Evolutionary conservation across 139 green algal species (phyloP).

Genomic region (Micromonas commoda): DNA sequence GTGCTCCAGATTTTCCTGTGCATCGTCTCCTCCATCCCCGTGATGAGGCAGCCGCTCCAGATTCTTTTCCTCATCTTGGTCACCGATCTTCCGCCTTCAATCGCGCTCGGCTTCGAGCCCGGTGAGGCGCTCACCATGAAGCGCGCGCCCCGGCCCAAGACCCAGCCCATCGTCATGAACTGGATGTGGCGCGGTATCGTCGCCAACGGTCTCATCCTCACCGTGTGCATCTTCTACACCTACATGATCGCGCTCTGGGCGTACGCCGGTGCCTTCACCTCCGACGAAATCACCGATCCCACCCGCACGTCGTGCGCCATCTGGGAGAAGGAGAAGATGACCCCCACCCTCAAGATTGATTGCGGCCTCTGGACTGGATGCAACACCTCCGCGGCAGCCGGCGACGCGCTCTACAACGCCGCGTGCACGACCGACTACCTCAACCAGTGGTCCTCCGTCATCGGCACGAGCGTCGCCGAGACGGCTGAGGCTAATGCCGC

Average conservation of each 20-base stretch:
- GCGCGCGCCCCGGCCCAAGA: constrained; percentile 20
- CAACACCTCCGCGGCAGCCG: no score
- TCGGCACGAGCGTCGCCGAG: no score
- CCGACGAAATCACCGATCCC: neutral
- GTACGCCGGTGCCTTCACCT: constrained; percentile 41
- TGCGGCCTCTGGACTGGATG: neutral
- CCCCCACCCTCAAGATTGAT: neutral
- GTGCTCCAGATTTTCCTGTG: constrained; percentile 26
- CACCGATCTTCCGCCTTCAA: constrained; percentile 25
- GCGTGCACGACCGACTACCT: neutral
- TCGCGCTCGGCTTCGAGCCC: constrained; percentile 18
- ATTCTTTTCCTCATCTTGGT: constrained; percentile 30
- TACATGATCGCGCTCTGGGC: constrained; percentile 72
- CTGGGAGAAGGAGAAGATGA: neutral
- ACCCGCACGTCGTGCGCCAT: neutral
- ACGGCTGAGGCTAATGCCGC: no score
- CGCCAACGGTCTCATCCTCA: constrained; percentile 24
- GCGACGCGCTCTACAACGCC: no score
- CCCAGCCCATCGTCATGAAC: constrained; percentile 12
- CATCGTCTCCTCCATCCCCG: constrained; percentile 21
- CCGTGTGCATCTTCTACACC: constrained; percentile 58
- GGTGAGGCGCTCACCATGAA: constrained; percentile 20
- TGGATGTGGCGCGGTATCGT: constrained; percentile 25
- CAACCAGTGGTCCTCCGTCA: no score
- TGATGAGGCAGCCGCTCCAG: constrained; percentile 23